Percentiles rank a stretch among this genome's conserved stretches.
phyloP scores from a whole-genome alignment of 129 eudicot genomes.

The Kitagawia praeruptora region DNA sequence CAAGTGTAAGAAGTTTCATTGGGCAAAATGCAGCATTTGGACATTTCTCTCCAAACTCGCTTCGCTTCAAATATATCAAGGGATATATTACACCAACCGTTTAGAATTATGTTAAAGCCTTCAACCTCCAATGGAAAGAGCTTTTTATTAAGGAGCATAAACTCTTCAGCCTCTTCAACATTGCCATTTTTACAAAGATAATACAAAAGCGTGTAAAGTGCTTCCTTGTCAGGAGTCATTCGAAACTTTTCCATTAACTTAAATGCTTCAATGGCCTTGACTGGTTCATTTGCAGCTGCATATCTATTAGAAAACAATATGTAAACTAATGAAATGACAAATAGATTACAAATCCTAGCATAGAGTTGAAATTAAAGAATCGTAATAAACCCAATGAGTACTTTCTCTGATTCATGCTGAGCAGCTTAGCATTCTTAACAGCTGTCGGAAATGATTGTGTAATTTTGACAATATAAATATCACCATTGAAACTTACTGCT shows the following conservation, averaged over 20 bases:
- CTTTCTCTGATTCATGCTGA: not conserved
- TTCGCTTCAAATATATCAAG: conserved; percentile 65
- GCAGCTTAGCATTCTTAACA: conserved; percentile 1
- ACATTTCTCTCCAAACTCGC: conserved; percentile 95
- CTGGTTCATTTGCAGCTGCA: conserved; percentile 56
- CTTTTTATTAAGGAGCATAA: conserved; percentile 62
- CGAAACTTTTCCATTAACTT: conserved; percentile 65
- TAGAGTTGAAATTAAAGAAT: not conserved
- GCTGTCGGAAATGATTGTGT: not conserved
- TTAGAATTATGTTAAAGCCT: conserved; percentile 80
- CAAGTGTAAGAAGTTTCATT: conserved; percentile 56
- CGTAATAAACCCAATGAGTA: not conserved
- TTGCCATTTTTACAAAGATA: conserved; percentile 64
- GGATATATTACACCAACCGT: conserved; percentile 66
- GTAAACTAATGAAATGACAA: not conserved
- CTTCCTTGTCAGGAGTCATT: conserved; percentile 50
- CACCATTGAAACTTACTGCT: not conserved
- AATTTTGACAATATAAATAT: not conserved
- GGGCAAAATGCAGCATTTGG: conserved; percentile 55
- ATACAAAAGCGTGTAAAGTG: conserved; percentile 50
- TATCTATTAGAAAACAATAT: conserved; percentile 36
- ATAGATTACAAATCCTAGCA: not conserved
- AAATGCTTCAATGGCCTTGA: conserved; percentile 72
- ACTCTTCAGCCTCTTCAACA: conserved; percentile 92
- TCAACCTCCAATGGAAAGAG: conserved; percentile 75